Percentiles rank a stretch among this genome's conserved stretches.
These are phyloP conservation scores for Collybia sordida DNA, from an alignment of 768 basidiomycete genomes.

Conservation along the genomic window DNA sequence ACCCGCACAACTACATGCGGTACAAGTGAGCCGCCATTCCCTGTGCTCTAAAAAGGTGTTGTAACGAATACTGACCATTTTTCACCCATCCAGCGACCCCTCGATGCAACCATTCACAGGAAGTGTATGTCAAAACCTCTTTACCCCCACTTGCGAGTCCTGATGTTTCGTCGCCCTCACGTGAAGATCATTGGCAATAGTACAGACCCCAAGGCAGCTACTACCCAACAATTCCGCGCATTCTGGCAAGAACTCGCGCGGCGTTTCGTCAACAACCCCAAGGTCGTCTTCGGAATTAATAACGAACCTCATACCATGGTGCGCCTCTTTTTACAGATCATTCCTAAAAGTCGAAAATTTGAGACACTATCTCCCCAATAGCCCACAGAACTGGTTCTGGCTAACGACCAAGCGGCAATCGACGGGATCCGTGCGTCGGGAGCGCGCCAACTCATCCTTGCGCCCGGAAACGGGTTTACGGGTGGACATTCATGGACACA, in stretches of 20 bases:
- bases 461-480: conserved; percentile 46
- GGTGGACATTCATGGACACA: conserved; percentile 46
- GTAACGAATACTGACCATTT: neutral
- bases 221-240: conserved; percentile 38
- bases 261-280: conserved; percentile 38
- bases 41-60: neutral
- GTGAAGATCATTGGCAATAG: conserved; percentile 45
- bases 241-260: conserved; percentile 43
- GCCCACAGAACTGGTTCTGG: conserved; percentile 40
- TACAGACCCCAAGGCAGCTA: conserved; percentile 43
- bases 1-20: conserved; percentile 50
- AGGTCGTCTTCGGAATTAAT: conserved; percentile 47
- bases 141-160: no score
- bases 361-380: conserved; percentile 7
- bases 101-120: conserved; percentile 42
- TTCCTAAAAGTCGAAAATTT: neutral
- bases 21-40: conserved; percentile 35
- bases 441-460: conserved; percentile 42
- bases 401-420: conserved; percentile 45
- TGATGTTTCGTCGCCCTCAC: neutral
- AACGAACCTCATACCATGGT: conserved; percentile 50
- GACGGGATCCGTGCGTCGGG: conserved; percentile 39
- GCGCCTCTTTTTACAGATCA: neutral
- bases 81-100: conserved; percentile 30
- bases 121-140: conserved; percentile 28